Evolutionary conservation across 805 yeast genomes (phyloP), one percentile per base, ranked within the genome.

Genomic region (Kuraishia hungarica): DNA sequence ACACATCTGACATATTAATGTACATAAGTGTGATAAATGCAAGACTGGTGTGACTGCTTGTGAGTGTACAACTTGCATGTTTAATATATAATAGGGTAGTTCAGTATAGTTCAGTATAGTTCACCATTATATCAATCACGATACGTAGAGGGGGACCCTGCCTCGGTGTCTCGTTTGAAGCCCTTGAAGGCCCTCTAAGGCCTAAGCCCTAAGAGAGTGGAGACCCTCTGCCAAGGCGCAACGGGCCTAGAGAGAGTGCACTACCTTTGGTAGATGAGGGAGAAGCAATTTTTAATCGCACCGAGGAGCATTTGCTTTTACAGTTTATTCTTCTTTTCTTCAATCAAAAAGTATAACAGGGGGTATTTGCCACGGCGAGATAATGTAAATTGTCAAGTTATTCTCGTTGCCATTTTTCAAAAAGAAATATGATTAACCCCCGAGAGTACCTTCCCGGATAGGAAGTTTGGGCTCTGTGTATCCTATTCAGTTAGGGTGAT

Each of bases 311-410:
- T 49, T 50, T 49, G 29, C 49, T 24, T 50, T 39, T 35, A 21
- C 55, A 19, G 24, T 35, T 26, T 17, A 26, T 51, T 58, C 57
- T 62, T 65, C 64, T 64, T 62, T 66, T 67, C 75, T 66, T 64
- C 69, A 80, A 80, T 80, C 84, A 80, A 81, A 81, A 81, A 80
- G 80, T 69, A 67, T 67, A 64, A 49, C 62, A 63, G 75, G 85
- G 81, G 82, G 79, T 72, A 72, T 77, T 78, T 81, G 86, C 86
- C 86, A 81, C 86, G 86, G 73, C 84, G 84, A 71, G 78, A 70
- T 76, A 75, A 79, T 76, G 81, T 70, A 76, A 57, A 76, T 74
- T 74, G 74, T 77, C 83, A 79, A 79, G 83, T 79, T 76, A 75
- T 72, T 70, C 74, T 70, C 84, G 84, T 80, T 81, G 86, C 86